phyloP scores from a whole-genome alignment of 345 rosid species.

The Lepidium sativum region DNA sequence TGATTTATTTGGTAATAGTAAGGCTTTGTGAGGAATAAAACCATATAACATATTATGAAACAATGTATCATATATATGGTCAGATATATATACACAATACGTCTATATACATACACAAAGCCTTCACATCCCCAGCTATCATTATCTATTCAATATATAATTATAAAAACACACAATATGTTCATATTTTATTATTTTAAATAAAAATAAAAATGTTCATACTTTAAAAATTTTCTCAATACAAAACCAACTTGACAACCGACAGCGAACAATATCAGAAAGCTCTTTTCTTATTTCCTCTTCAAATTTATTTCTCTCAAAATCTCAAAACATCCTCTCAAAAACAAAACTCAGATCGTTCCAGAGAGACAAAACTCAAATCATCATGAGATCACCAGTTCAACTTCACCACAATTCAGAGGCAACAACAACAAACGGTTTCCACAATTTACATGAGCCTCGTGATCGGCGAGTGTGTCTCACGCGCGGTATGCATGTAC shows the following conservation, averaged over 20 bases:
- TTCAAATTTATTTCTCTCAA: neutral
- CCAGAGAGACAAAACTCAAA: neutral
- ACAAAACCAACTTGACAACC: slow-evolving; percentile 42
- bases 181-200: slow-evolving; percentile 5
- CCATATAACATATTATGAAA: slow-evolving; percentile 1
- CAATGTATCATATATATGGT: slow-evolving; percentile 5
- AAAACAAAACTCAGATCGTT: neutral
- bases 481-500: slow-evolving; percentile 32
- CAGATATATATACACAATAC: neutral
- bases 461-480: slow-evolving; percentile 24
- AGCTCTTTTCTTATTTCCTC: slow-evolving; percentile 8
- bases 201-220: slow-evolving; percentile 4
- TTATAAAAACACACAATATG: neutral
- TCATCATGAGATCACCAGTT: slow-evolving; percentile 46
- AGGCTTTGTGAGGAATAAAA: slow-evolving; percentile 1
- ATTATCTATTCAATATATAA: slow-evolving; percentile 9
- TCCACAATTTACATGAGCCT: slow-evolving; percentile 20
- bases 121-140: slow-evolving; percentile 27
- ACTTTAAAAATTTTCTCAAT: slow-evolving; percentile 13
- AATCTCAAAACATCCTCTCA: neutral
- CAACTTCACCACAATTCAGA: slow-evolving; percentile 35
- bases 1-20: neutral
- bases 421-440: slow-evolving; percentile 14
- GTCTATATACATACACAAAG: slow-evolving; percentile 1
- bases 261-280: slow-evolving; percentile 29